A percentile compares a stretch with the other conserved stretches of the same genome.
Conservation (phyloP, 2,329 filamentous ascomycete species). For the Pseudogymnoascus sp. region DNA sequence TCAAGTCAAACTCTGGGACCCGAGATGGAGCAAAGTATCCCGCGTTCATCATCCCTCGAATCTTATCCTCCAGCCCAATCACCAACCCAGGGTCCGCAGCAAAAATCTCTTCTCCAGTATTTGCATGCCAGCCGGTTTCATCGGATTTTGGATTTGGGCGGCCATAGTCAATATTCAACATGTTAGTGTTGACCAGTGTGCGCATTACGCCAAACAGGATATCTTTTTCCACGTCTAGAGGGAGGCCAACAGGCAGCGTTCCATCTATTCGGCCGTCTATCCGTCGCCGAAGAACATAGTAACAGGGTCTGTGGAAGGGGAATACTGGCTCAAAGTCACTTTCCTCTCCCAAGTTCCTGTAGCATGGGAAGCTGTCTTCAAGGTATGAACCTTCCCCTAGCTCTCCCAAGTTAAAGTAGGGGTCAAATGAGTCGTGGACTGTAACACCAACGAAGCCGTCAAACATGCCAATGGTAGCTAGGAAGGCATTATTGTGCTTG, state of each 20-base stretch:
- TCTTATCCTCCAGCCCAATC: background rate
- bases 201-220: background rate
- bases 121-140: background rate
- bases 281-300: background rate
- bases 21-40: background rate
- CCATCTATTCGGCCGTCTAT: background rate
- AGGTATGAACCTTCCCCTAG: background rate
- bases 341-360: background rate
- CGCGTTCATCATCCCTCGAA: background rate
- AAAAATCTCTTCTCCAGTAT: background rate
- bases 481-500: background rate
- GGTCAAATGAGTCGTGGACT: background rate
- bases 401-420: background rate
- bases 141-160: background rate
- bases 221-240: background rate
- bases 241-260: background rate
- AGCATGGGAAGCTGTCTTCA: background rate
- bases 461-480: background rate
- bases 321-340: background rate
- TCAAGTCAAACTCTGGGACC: too few species aligned
- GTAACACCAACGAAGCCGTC: background rate
- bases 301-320: background rate
- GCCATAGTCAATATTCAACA: background rate
- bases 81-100: background rate
- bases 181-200: background rate